Conservation (phyloP, 2,329 filamentous ascomycete genomes). For the Macrophomina pseudophaseolina region DNA sequence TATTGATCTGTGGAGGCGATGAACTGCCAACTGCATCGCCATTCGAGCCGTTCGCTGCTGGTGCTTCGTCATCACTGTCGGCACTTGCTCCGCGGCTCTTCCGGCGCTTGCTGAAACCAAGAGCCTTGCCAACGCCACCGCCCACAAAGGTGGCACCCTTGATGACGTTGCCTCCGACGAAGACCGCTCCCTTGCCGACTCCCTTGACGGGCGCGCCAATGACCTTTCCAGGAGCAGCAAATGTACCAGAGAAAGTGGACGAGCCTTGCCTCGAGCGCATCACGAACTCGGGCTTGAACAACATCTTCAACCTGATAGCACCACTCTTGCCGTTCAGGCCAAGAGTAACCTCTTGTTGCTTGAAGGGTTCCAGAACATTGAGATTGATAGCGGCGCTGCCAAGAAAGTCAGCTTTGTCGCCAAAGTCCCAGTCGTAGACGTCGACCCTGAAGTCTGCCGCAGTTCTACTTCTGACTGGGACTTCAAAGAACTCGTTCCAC, state of each 20-base stretch:
- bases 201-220: slow-evolving; percentile 96
- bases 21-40: slow-evolving; percentile 36
- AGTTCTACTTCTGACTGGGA: slow-evolving; percentile 80
- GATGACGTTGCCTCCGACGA: slow-evolving; percentile 77
- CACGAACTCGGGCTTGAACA: slow-evolving; percentile 94
- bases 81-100: slow-evolving; percentile 61
- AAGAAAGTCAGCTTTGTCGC: slow-evolving; percentile 90
- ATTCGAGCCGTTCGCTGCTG: slow-evolving; percentile 31
- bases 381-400: slow-evolving; percentile 78
- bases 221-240: slow-evolving; percentile 84
- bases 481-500: slow-evolving; percentile 97
- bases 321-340: slow-evolving; percentile 89
- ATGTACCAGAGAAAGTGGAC: slow-evolving; percentile 90
- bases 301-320: slow-evolving; percentile 76
- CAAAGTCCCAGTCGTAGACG: slow-evolving; percentile 96
- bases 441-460: slow-evolving; percentile 81
- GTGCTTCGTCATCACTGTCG: slow-evolving; percentile 50
- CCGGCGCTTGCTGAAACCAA: slow-evolving; percentile 52
- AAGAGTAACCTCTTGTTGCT: slow-evolving; percentile 74
- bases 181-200: slow-evolving; percentile 74
- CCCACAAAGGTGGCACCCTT: slow-evolving; percentile 91
- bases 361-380: slow-evolving; percentile 82
- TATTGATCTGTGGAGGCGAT: slow-evolving; percentile 36
- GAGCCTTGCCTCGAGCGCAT: slow-evolving; percentile 85
- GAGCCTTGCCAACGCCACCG: slow-evolving; percentile 69